These are phyloP conservation scores for Metschnikowia koreensis DNA, from an alignment of 805 yeast genomes.

Conservation along the genomic window DNA sequence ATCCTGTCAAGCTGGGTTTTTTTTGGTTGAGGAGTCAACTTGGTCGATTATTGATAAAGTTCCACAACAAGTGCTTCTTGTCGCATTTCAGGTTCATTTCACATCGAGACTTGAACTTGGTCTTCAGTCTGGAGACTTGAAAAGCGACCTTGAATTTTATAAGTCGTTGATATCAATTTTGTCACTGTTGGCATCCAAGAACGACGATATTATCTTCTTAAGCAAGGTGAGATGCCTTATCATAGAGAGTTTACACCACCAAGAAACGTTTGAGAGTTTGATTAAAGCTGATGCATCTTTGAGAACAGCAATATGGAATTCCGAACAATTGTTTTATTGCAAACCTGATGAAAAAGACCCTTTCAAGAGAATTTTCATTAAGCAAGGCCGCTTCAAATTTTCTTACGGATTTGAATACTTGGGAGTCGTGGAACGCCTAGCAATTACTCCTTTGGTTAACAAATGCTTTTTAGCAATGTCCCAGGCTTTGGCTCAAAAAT, in stretches of 20 bases:
- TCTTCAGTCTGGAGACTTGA: conserved; percentile 9
- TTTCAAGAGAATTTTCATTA: conserved; percentile 39
- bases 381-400: conserved; percentile 51
- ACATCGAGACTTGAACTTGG: conserved; percentile 42
- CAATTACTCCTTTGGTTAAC: conserved; percentile 70
- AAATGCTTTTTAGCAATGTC: conserved; percentile 66
- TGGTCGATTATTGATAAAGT: conserved; percentile 31
- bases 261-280: conserved; percentile 34
- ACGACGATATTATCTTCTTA: conserved; percentile 23
- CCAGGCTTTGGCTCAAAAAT: conserved; percentile 65
- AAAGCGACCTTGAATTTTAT: not conserved
- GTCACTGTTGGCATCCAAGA: conserved; percentile 22
- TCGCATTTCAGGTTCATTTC: conserved; percentile 59
- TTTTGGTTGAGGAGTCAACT: conserved; percentile 6
- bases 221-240: conserved; percentile 59
- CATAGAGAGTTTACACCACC: conserved; percentile 64
- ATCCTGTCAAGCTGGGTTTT: not conserved
- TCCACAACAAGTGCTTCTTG: conserved; percentile 57
- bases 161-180: conserved; percentile 22
- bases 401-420: conserved; percentile 79
- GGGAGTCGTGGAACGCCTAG: conserved; percentile 71
- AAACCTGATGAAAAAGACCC: conserved; percentile 23
- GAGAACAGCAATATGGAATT: conserved; percentile 44
- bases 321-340: conserved; percentile 51
- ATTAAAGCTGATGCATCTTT: conserved; percentile 11